Base-by-base conservation (phyloP, 1,284 basidiomycete genomes). In the Butyriboletus appendiculatus region DNA sequence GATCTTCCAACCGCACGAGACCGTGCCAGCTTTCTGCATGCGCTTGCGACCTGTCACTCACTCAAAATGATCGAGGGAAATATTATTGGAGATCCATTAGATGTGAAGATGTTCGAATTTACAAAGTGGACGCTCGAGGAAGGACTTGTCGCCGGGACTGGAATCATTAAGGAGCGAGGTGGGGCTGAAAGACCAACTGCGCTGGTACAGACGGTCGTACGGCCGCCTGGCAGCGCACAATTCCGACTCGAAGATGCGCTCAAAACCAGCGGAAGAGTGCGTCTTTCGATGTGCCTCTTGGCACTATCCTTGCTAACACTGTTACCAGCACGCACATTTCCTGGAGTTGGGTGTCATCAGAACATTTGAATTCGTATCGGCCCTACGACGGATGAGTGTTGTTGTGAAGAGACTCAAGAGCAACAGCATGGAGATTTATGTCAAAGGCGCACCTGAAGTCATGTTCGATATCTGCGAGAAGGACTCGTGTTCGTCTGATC, bases 381-480 rank as follows among this genome's bases (percentile, higher is more conserved):
- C 91, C 6, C 80, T 99, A 20, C 84, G 97, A 34, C 79, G 97
- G 48, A 99, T 99, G 97, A 97, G 94, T 59, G 97, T 99, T 28
- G 85, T 99, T 52, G 96, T 98, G 64, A 99, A 98, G 73, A 82
- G 93, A 48, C 82, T 99, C 54, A 97, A 92, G 73, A 96, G 95
- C 59, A 85, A 76, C 43, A 94, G 91, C 68, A 98, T 99, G 93
- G 96, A 99, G 69, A 82, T 98, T 9, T 99, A 98, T 70, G 96
- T 96, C 68, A 99, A 99, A 71, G 97, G 97, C 22, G 97, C 97
- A 1, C 97, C 97, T 0, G 97, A 99, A 71, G 93, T 97, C 52
- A 99, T 99, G 95, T 72, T 77, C 3, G 96, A 97, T 44, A 98
- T 99, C 55, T 98, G 96, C 69, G 89, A 94, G 54, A 88, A 81